Evolutionary conservation across 2,329 filamentous ascomycete species (phyloP).

Genomic region (Fusarium pininemorale): DNA sequence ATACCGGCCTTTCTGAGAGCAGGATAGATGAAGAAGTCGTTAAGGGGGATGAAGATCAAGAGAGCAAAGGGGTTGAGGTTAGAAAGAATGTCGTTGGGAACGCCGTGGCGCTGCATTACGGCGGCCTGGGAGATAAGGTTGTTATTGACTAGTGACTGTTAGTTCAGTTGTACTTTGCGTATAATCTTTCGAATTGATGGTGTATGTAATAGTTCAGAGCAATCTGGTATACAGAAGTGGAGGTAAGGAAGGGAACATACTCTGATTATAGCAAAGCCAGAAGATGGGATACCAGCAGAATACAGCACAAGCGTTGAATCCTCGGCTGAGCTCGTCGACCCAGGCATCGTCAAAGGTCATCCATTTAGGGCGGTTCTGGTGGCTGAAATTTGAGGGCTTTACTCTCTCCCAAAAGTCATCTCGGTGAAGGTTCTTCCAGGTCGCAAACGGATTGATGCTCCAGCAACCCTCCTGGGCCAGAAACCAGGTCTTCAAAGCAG

Average conservation of each 20-base stretch:
- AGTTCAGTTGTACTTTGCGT: too few species aligned
- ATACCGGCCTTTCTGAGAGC: conserved; percentile 69
- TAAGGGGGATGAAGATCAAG: conserved; percentile 77
- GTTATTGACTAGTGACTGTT: conserved; percentile 56
- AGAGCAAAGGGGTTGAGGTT: conserved; percentile 80
- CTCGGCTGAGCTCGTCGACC: conserved; percentile 79
- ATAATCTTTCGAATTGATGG: too few species aligned
- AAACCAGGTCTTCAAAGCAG: conserved; percentile 67
- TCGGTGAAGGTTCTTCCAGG: conserved; percentile 66
- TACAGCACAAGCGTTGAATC: conserved; percentile 72
- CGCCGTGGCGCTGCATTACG: conserved; percentile 71
- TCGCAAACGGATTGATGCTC: conserved; percentile 71
- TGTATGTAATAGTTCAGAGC: too few species aligned
- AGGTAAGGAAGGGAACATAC: conserved; percentile 13
- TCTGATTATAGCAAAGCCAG: conserved; percentile 62
- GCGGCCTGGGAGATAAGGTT: conserved; percentile 71
- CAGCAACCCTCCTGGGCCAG: conserved; percentile 75
- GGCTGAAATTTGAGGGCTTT: conserved; percentile 71
- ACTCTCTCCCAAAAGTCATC: conserved; percentile 72
- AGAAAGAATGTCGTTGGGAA: conserved; percentile 80
- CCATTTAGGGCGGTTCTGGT: conserved; percentile 67
- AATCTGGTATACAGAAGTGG: too few species aligned
- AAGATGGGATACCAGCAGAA: conserved; percentile 75
- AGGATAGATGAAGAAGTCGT: conserved; percentile 75
- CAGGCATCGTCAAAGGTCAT: conserved; percentile 84